phyloP scores from a whole-genome alignment of 164 flowering plant genomes.

The Tetracentron sinense region DNA sequence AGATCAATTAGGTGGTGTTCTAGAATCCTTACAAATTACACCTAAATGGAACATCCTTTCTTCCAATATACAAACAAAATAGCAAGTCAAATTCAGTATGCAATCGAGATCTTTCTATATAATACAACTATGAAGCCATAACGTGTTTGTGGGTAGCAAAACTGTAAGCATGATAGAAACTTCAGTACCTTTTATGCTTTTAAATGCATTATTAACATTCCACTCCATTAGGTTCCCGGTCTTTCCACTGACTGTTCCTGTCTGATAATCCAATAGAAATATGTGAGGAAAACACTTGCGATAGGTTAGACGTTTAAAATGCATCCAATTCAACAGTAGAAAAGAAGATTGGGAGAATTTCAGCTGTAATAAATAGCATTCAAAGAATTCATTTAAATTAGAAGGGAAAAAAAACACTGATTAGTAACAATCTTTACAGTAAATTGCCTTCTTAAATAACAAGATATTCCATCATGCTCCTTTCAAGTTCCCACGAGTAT shows the following conservation, averaged over 20 bases:
- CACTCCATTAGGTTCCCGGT: constrained; percentile 53
- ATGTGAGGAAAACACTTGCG: constrained; percentile 10
- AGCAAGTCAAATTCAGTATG: not conserved
- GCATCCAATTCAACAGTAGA: not conserved
- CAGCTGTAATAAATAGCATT: not conserved
- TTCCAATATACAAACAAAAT: not conserved
- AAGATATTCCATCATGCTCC: no score
- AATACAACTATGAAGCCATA: no score
- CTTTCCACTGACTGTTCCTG: constrained; percentile 31
- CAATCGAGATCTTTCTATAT: not conserved
- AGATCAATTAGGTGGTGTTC: not conserved
- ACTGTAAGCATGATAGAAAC: not conserved
- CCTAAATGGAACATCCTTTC: not conserved
- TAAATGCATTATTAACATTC: constrained; percentile 55
- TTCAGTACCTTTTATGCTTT: constrained; percentile 55
- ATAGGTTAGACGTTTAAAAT: not conserved
- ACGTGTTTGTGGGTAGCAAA: not conserved
- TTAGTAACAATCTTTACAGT: not conserved
- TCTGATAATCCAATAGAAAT: constrained; percentile 18
- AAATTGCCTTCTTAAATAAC: not conserved
- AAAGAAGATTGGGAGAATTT: not conserved
- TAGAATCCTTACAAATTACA: no score
- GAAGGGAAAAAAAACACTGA: not conserved
- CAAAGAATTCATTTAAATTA: not conserved
- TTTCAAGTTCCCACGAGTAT: no score